Conservation (phyloP, 352 stramenopile species). For the Plasmopara halstedii region DNA sequence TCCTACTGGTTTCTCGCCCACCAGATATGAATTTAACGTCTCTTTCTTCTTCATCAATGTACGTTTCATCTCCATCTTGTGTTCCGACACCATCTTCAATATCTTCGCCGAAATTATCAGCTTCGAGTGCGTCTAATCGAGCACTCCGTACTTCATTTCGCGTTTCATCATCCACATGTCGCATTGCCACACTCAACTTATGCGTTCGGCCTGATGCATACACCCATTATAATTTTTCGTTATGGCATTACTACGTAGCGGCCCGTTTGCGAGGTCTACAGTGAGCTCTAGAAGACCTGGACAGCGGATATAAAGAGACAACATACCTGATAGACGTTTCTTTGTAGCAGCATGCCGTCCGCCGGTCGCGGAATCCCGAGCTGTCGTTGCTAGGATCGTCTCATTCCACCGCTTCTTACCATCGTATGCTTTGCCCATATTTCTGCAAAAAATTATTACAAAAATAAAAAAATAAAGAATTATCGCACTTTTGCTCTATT, state of each 20-base stretch:
- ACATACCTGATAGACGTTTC: slow-evolving; percentile 59
- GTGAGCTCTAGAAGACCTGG: neutral
- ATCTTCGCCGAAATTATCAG: slow-evolving; percentile 82
- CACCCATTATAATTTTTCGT: slow-evolving; percentile 5
- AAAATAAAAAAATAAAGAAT: slow-evolving; percentile 12
- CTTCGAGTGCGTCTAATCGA: slow-evolving; percentile 81
- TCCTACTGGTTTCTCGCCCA: slow-evolving; percentile 15
- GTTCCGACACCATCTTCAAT: slow-evolving; percentile 40
- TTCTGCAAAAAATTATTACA: slow-evolving; percentile 1
- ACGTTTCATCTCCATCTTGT: slow-evolving; percentile 34
- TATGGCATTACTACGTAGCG: neutral
- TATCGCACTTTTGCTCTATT: slow-evolving; percentile 19
- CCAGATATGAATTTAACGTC: slow-evolving; percentile 1
- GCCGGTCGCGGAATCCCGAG: slow-evolving; percentile 1
- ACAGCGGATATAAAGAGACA: neutral
- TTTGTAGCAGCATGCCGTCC: slow-evolving; percentile 19
- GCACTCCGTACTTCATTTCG: slow-evolving; percentile 75
- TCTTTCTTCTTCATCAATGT: slow-evolving; percentile 61
- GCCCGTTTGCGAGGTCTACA: slow-evolving; percentile 2
- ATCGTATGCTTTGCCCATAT: slow-evolving; percentile 72
- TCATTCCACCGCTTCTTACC: slow-evolving; percentile 83
- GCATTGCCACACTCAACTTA: slow-evolving; percentile 78
- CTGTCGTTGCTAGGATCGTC: slow-evolving; percentile 54
- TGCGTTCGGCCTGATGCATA: slow-evolving; percentile 47
- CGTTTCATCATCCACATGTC: slow-evolving; percentile 77